Conservation (phyloP, 805 yeast species). For the Candida ficus region DNA sequence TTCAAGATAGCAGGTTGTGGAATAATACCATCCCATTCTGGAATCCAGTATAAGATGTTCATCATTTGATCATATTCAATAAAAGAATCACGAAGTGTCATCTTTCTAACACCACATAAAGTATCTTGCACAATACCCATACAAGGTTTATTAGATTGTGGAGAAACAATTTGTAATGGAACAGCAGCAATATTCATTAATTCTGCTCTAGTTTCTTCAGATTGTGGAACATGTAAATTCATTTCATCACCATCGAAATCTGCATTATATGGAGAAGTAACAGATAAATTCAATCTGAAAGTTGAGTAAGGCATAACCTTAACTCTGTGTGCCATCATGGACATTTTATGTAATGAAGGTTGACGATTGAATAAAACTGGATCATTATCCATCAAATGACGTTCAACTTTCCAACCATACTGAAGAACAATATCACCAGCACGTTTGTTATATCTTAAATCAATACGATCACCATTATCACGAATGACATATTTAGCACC, state of each 20-base stretch:
- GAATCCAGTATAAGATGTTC: conserved; percentile 97
- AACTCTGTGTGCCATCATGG: conserved; percentile 99
- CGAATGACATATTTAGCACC: conserved; percentile 98
- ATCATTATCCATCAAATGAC: conserved; percentile 96
- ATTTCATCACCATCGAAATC: conserved; percentile 99
- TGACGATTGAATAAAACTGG: conserved; percentile 98
- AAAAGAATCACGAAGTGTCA: conserved; percentile 87
- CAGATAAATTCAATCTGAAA: conserved; percentile 92
- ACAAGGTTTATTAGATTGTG: conserved; percentile 97
- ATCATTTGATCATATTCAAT: conserved; percentile 90
- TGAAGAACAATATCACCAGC: conserved; percentile 98
- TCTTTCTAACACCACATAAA: conserved; percentile 91
- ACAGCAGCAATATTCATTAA: conserved; percentile 93
- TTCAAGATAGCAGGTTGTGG: conserved; percentile 93
- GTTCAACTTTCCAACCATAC: conserved; percentile 98
- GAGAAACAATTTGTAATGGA: conserved; percentile 95
- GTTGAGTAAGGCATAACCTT: conserved; percentile 99
- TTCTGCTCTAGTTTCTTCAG: conserved; percentile 97
- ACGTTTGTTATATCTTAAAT: conserved; percentile 91
- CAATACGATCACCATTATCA: conserved; percentile 98
- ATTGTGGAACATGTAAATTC: conserved; percentile 90
- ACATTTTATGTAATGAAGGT: conserved; percentile 98
- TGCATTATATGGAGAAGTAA: conserved; percentile 98
- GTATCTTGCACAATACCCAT: conserved; percentile 99
- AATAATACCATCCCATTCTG: conserved; percentile 96